Evolutionary conservation across 2,329 filamentous ascomycete genomes (phyloP).

Genomic region (Purpureocillium lavendulum): DNA sequence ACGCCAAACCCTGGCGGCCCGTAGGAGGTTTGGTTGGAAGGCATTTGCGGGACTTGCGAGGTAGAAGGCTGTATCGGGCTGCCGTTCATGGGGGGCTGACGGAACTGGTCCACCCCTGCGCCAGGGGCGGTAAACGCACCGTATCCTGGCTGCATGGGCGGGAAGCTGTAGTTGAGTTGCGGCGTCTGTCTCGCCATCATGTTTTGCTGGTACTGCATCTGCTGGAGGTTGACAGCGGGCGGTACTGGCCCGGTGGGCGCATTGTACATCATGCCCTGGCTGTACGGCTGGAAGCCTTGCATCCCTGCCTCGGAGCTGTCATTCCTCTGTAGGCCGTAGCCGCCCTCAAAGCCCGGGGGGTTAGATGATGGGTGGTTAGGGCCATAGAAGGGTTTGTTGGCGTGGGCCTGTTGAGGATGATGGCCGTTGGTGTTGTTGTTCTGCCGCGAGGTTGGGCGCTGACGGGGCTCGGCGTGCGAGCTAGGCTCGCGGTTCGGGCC

Average conservation of each 20-base stretch:
- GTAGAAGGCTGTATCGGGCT: constrained; percentile 40
- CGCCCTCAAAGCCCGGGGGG: constrained; percentile 39
- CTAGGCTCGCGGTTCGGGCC: constrained; percentile 34
- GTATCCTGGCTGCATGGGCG: constrained; percentile 46
- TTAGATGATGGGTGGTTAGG: constrained; percentile 32
- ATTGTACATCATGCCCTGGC: constrained; percentile 45
- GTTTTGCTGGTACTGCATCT: constrained; percentile 50
- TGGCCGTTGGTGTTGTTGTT: constrained; percentile 36
- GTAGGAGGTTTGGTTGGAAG: constrained; percentile 33
- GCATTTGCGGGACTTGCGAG: constrained; percentile 32
- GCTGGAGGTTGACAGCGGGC: constrained; percentile 40
- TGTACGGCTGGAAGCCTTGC: constrained; percentile 40
- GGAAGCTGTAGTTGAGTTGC: constrained; percentile 49
- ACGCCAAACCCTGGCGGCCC: constrained; percentile 42
- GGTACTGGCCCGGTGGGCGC: constrained; percentile 34
- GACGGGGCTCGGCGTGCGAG: constrained; percentile 38
- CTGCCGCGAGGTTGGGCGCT: constrained; percentile 49
- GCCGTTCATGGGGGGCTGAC: constrained; percentile 42
- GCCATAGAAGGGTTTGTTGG: constrained; percentile 45
- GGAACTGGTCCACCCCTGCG: constrained; percentile 47
- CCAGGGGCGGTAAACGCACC: constrained; percentile 41
- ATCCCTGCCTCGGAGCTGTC: constrained; percentile 44
- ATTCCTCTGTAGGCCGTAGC: constrained; percentile 41
- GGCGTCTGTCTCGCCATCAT: constrained; percentile 46
- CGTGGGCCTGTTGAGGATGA: constrained; percentile 30